Conservation (phyloP, 2,329 filamentous ascomycete genomes). For the Aspergillus awamori region DNA sequence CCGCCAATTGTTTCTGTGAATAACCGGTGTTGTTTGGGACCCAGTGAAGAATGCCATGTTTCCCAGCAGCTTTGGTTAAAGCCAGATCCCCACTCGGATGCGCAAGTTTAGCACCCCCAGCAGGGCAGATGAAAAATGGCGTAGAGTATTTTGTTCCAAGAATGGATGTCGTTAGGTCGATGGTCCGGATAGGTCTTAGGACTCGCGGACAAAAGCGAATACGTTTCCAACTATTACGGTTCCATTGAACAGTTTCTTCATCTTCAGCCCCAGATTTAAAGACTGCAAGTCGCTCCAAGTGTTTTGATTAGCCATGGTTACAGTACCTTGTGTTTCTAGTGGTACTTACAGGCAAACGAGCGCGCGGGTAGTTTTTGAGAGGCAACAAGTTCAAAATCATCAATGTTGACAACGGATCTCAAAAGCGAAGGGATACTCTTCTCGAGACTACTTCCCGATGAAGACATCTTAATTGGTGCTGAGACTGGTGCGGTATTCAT, state of each 20-base stretch:
- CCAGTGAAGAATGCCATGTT: conserved; percentile 9
- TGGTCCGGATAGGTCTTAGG: background rate
- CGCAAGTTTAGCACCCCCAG: conserved; percentile 7
- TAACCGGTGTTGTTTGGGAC: conserved; percentile 3
- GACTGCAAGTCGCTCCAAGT: background rate
- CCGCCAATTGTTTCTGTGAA: background rate
- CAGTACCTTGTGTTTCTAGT: too few relatives aligned
- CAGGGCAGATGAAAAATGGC: conserved; percentile 13
- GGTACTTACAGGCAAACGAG: background rate
- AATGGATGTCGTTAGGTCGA: conserved; percentile 4
- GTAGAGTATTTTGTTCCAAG: background rate
- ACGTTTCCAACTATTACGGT: conserved; percentile 4
- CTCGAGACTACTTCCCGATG: too few relatives aligned
- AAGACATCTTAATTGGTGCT: too few relatives aligned
- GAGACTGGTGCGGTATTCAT: too few relatives aligned
- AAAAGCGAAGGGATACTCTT: too few relatives aligned
- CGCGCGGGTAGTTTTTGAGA: too few relatives aligned
- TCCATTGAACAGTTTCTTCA: conserved; percentile 5
- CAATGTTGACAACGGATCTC: too few relatives aligned
- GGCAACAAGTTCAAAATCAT: too few relatives aligned
- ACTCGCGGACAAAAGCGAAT: conserved; percentile 12
- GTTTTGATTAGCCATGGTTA: too few relatives aligned
- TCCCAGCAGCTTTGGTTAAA: conserved; percentile 4
- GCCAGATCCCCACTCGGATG: conserved; percentile 1
- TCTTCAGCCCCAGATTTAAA: conserved; percentile 4